These are phyloP conservation scores for Aspergillus caelatus DNA, from an alignment of 2,329 filamentous ascomycete species.

Conservation along the genomic window DNA sequence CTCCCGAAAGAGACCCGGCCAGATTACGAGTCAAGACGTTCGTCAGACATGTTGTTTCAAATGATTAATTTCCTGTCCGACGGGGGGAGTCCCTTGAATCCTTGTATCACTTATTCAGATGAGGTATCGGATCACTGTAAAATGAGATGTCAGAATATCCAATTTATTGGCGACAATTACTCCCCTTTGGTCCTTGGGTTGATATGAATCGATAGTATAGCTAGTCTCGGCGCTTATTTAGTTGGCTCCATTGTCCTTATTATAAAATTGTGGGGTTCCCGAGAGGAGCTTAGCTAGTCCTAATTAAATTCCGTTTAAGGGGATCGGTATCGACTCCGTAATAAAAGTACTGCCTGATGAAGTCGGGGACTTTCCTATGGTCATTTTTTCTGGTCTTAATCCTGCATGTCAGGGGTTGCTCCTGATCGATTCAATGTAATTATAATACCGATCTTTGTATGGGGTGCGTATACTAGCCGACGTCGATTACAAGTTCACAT, in stretches of 20 bases:
- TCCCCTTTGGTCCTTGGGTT: background rate
- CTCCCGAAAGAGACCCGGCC: background rate
- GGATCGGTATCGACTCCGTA: background rate
- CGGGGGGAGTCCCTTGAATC: background rate
- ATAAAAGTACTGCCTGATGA: background rate
- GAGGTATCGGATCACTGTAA: background rate
- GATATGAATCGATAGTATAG: background rate
- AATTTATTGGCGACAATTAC: background rate
- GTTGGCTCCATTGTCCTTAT: background rate
- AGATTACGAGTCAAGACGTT: background rate
- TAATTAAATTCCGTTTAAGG: background rate
- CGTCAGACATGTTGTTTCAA: background rate
- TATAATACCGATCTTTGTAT: background rate
- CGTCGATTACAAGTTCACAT: no score
- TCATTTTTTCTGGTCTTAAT: background rate
- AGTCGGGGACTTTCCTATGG: background rate
- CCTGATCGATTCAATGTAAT: background rate
- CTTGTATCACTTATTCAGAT: background rate
- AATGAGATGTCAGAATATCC: background rate
- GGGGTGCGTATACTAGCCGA: no score
- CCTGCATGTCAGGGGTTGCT: background rate
- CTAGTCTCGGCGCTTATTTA: constrained; percentile 1
- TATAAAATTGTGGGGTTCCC: background rate
- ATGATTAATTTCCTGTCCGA: background rate
- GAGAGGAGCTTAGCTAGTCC: background rate